Base-by-base conservation (phyloP, 495 filamentous ascomycete species). In the Oidiodendron maius region DNA sequence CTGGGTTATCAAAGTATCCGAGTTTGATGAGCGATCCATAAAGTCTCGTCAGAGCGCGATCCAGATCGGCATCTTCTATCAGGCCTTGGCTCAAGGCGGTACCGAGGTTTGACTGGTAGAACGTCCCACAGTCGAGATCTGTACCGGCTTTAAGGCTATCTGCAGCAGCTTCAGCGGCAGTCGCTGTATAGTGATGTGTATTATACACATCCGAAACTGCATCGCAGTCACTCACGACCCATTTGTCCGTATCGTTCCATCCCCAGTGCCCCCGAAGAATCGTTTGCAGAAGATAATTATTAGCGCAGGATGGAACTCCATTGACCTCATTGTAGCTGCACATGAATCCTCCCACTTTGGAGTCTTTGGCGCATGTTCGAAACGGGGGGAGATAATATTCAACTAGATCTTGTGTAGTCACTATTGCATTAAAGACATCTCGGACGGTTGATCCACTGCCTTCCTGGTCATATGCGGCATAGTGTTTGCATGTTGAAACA, bases 401-500 rank as follows among this genome's bases (percentile, higher is more conserved):
- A 0, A 71, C 61, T 15, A 81, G 60, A 37, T 82, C 74, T 46
- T 81, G 77, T 25, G 64, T 61, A 13, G 67, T 71, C 45, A 82
- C 78, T 41, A 64, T 69, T 40, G 78, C 66, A 55, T 83, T 69
- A 51, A 78, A 81, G 2, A 69, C 73, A 39, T 79, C 71, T 0
- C 78, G 67, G 3, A 64, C 67, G 48, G 75, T 74, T 11, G 66
- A 66, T 32, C 69, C 58, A 74, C 77, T 82, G 40, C 70, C 69
- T 44, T 87, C 83, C 3, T 85, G 66, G 48, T 87, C 81, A 54
- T 86, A 84, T 1, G 72, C 80, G 8, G 76, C 80, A 48, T 66
- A 85, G 57, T 85, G 81, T 55, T 83, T 85, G 40, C 77, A 80
- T 2, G 77, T 85, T 6, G 80, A 75, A 4, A 80, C 70, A n/a